Conservation (phyloP, 352 stramenopile genomes). For the Pythium dissotocum region DNA sequence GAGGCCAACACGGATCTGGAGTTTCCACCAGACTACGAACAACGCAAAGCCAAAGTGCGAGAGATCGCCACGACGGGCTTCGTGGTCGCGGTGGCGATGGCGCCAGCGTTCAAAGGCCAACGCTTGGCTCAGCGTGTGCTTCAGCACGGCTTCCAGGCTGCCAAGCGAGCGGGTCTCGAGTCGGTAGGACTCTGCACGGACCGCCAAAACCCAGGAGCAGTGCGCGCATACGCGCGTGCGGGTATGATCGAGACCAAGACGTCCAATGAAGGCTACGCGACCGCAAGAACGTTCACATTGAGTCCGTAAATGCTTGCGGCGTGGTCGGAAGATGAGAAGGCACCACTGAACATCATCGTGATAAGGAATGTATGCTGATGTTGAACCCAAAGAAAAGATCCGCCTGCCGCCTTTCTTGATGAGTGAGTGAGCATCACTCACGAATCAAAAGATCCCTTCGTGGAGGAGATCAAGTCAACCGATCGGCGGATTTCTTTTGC, state of each 20-base stretch:
- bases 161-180: not conserved
- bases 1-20: not conserved
- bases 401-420: not conserved
- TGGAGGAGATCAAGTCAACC: not conserved
- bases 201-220: not conserved
- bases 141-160: not conserved
- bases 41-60: not conserved
- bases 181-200: not conserved
- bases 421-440: not conserved
- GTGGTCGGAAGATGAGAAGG: not conserved
- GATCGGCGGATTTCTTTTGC: too few relatives aligned
- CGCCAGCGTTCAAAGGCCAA: not conserved
- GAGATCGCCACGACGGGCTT: not conserved
- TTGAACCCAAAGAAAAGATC: slow-evolving; percentile 1
- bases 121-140: not conserved
- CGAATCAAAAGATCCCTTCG: not conserved
- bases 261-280: not conserved
- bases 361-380: not conserved
- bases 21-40: not conserved
- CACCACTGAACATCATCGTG: not conserved
- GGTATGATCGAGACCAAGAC: not conserved
- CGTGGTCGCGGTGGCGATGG: not conserved
- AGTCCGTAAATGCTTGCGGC: not conserved
- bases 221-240: not conserved
- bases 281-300: not conserved